These are phyloP conservation scores for Blastobotrys robertii DNA, from an alignment of 805 yeast genomes.

Conservation along the genomic window DNA sequence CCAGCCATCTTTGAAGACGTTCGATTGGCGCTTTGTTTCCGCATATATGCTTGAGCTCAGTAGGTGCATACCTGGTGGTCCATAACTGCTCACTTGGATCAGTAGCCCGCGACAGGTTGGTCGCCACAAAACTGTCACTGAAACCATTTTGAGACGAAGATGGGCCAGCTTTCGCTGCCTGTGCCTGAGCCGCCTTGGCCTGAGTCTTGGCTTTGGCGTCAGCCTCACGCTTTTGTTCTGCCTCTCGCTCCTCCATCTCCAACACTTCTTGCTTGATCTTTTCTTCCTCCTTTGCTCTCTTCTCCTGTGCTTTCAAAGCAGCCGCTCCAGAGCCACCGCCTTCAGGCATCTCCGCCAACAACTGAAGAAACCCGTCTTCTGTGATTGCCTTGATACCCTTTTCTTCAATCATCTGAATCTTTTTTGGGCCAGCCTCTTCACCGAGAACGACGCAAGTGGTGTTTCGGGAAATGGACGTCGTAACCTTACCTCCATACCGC, in stretches of 20 bases:
- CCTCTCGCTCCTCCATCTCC: slow-evolving; percentile 30
- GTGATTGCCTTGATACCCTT: slow-evolving; percentile 69
- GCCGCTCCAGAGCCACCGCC: slow-evolving; percentile 82
- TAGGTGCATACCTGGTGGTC: slow-evolving; percentile 93
- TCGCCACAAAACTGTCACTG: not conserved
- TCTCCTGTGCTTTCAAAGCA: slow-evolving; percentile 64
- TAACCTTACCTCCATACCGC: slow-evolving; percentile 84
- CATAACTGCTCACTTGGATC: slow-evolving; percentile 45
- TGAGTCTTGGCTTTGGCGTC: slow-evolving; percentile 13
- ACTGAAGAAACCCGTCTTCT: slow-evolving; percentile 74
- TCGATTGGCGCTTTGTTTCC: slow-evolving; percentile 77
- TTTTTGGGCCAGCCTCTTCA: slow-evolving; percentile 95
- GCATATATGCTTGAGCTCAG: slow-evolving; percentile 62
- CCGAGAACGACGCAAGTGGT: slow-evolving; percentile 89
- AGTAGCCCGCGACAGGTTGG: not conserved
- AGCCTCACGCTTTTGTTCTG: slow-evolving; percentile 8
- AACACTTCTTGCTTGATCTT: slow-evolving; percentile 44
- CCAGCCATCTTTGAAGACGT: slow-evolving; percentile 64
- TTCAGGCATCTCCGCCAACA: slow-evolving; percentile 73
- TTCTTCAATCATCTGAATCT: slow-evolving; percentile 68
- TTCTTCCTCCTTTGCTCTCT: slow-evolving; percentile 59
- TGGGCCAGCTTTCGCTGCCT: not conserved
- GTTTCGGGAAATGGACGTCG: slow-evolving; percentile 68
- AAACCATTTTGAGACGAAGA: not conserved
- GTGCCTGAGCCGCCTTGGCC: slow-evolving; percentile 2